Conservation (phyloP, 768 basidiomycete species). For the Cystobasidium tubakii region DNA sequence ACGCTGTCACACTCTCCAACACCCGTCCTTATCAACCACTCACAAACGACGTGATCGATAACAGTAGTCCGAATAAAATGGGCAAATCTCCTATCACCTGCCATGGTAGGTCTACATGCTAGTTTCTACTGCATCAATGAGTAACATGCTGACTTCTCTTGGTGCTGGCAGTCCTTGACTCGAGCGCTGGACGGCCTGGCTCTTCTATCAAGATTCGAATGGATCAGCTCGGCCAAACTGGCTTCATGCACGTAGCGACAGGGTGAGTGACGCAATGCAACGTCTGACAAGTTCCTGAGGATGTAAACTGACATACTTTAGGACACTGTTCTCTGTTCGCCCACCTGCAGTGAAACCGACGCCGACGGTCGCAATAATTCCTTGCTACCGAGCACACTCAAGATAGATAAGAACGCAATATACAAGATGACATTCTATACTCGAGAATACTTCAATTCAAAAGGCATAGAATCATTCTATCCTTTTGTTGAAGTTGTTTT, state of each 20-base stretch:
- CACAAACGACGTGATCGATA: conserved; percentile 1
- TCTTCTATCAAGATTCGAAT: conserved; percentile 44
- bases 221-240: conserved; percentile 44
- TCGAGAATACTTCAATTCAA: conserved; percentile 42
- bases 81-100: conserved; percentile 47
- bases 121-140: background rate
- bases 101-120: conserved; percentile 44
- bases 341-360: conserved; percentile 44
- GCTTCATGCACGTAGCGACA: conserved; percentile 43
- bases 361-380: conserved; percentile 45
- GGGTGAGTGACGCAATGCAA: conserved; percentile 39
- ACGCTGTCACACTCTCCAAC: background rate
- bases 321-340: background rate
- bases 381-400: conserved; percentile 38
- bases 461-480: conserved; percentile 44
- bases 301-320: too few species aligned
- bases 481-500: conserved; percentile 49
- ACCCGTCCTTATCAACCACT: conserved; percentile 1
- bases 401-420: conserved; percentile 41
- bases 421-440: conserved; percentile 48
- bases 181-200: conserved; percentile 47
- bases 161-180: conserved; percentile 46
- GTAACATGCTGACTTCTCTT: conserved; percentile 16
- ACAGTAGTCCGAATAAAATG: background rate
- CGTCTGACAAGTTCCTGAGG: background rate